These are phyloP conservation scores for Bryum argenteum DNA, from an alignment of 225 moss, liverwort and hornwort species.

Conservation along the genomic window DNA sequence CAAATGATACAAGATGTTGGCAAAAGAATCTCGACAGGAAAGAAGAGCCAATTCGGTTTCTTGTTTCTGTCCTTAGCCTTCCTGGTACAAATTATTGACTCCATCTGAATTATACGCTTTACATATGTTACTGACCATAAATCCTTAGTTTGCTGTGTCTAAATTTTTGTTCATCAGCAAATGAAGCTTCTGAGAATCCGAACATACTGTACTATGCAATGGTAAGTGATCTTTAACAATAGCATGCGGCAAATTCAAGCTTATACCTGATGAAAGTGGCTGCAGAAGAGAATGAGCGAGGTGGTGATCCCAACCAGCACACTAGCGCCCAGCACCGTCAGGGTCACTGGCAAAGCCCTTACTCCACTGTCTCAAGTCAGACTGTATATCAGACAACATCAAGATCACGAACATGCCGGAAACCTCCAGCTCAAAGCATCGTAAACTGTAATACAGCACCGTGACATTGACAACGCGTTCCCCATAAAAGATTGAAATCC, in stretches of 20 bases:
- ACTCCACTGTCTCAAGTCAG: conserved; percentile 51
- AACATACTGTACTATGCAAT: no score
- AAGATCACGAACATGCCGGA: conserved; percentile 4
- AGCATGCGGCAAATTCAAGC: not conserved
- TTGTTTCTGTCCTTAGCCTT: not conserved
- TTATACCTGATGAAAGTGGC: conserved; percentile 95
- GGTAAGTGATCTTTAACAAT: not conserved
- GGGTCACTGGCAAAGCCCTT: conserved; percentile 60
- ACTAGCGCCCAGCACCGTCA: conserved; percentile 71
- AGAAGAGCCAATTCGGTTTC: not conserved
- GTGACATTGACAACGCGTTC: no score
- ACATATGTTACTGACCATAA: no score
- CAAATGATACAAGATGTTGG: not conserved
- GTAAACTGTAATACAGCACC: not conserved
- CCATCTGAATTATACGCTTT: no score
- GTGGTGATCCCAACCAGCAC: conserved; percentile 90
- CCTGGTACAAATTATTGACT: no score
- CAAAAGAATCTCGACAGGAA: not conserved
- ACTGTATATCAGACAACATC: conserved; percentile 32
- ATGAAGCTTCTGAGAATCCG: not conserved
- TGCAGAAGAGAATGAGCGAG: conserved; percentile 88
- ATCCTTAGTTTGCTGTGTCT: no score
- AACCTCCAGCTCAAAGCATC: conserved; percentile 2
- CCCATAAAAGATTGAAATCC: no score
- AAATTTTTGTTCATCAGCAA: no score